Percentiles rank a stretch among this genome's conserved stretches.
phyloP scores from a whole-genome alignment of 345 rosid species.

The Pistacia integerrima region DNA sequence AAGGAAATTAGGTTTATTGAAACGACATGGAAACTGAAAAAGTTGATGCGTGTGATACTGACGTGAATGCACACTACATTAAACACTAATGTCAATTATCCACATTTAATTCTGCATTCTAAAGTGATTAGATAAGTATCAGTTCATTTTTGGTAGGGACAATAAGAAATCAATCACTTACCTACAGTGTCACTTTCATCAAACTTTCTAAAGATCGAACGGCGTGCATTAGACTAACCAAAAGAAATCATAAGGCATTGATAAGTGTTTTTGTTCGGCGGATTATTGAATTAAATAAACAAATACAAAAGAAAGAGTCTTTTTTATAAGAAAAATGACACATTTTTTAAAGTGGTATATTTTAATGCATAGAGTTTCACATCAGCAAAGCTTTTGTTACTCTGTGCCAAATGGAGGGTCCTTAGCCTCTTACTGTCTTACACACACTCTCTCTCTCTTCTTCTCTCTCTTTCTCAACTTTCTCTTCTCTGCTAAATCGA shows the following conservation, averaged over 20 bases:
- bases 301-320: not conserved
- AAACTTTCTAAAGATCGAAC: not conserved
- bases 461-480: not conserved
- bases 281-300: not conserved
- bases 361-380: constrained; percentile 56
- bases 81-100: not conserved
- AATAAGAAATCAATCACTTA: too few species aligned
- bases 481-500: not conserved
- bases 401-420: constrained; percentile 55
- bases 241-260: too few species aligned
- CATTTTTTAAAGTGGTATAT: constrained; percentile 22
- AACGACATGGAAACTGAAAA: not conserved
- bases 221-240: constrained; percentile 2
- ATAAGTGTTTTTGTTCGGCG: constrained; percentile 16
- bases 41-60: not conserved
- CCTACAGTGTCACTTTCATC: too few species aligned
- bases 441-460: not conserved
- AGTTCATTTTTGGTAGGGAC: too few species aligned
- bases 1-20: too few species aligned
- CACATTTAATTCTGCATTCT: not conserved
- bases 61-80: not conserved
- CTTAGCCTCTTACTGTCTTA: constrained; percentile 32
- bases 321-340: constrained; percentile 20
- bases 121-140: too few species aligned
- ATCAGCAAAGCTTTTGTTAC: constrained; percentile 44